Base-by-base conservation (phyloP, 306 rosid genomes). In the Prunus dulcis region DNA sequence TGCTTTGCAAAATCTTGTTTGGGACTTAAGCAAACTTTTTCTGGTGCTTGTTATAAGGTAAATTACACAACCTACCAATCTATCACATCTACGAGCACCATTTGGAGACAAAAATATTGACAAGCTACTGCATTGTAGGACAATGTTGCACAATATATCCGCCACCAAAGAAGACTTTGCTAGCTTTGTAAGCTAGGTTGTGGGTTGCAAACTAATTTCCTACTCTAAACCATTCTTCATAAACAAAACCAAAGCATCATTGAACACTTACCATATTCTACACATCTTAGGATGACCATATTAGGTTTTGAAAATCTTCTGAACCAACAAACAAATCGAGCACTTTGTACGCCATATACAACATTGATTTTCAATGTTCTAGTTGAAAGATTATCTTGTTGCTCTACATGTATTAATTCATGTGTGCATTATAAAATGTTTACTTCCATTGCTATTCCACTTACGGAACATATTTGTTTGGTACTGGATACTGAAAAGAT, bases 1-100 rank as follows among this genome's bases (percentile, higher is more conserved):
- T 88, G 91, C 96, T 90, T 89, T 80, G 79, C 57, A 82, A 70
- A 63, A 74, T 76, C 69, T 82, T 85, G 84, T 76, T 82, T 87
- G 73, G 82, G 66, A 72, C 86, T 80, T 74, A 84, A 55, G 93
- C 82, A 88, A 88, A 62, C 20, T 25, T 41, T 15, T 62, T 13
- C 12, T 53, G 71, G 72, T 74, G 67, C 72, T 74, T 46, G 82
- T 74, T 85, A 20, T 62, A 47, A 61, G 83, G 78, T 77, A 68
- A 38, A 61, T 52, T 78, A 56, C 73, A 61, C 57, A 72, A 60
- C 75, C 52, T 41, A 63, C 74, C 76, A 50, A 56, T 71, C 25
- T 66, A 20, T 52, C 72, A 51, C 66, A 50, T 71, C 82, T 55
- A 43, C 62, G 55, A 70, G 19, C 80, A 61, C 45, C 28, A 49